Base-by-base conservation (phyloP, 257 asterid species). In the Ballota nigra region DNA sequence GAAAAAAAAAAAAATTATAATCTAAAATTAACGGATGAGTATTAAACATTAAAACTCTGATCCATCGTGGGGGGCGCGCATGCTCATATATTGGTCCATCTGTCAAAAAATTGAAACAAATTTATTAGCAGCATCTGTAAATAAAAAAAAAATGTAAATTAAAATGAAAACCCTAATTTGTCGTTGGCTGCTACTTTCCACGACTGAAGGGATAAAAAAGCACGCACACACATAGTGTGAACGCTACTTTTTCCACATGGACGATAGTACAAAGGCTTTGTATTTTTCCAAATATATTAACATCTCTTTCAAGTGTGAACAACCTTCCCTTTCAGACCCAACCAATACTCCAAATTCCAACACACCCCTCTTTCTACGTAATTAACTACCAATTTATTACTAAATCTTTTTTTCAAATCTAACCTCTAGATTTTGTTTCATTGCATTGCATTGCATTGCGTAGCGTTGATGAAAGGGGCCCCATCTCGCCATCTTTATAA, bases 241-340 rank as follows among this genome's bases (percentile, higher is more conserved):
- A 73, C 70, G 7, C 78, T 3, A 2, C 63, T 67, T 51, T 66
- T 61, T 15, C 16, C 72, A 78, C 80, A 63, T 64, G 77, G 57
- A 51, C 36, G 18, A 16, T 29, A 6, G 36, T 20, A 66, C 36
- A 34, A 4, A 45, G 55, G 22, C 20, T 16, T 47, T 47, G 55
- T 73, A 51, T 40, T 31, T 19, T 51, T 63, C 8, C 12, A 2
- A 19, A 2, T 38, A 5, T 19, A 34, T 29, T 31, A 33, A 5
- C 26, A 8, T 9, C n/a, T 0, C n/a, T 22, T 53, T 45, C 56
- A 24, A 4, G 73, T 77, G 77, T 77, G 81, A 71, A 70, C 76
- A 9, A 20, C 3, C 18, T 53, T 23, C 28, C 38, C 52, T 63
- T 43, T 28, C 70, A n/a, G 4, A 31, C 69, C 72, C 82, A 72